phyloP scores from a whole-genome alignment of 1,284 basidiomycete species.

The Papiliotrema terrestris region DNA sequence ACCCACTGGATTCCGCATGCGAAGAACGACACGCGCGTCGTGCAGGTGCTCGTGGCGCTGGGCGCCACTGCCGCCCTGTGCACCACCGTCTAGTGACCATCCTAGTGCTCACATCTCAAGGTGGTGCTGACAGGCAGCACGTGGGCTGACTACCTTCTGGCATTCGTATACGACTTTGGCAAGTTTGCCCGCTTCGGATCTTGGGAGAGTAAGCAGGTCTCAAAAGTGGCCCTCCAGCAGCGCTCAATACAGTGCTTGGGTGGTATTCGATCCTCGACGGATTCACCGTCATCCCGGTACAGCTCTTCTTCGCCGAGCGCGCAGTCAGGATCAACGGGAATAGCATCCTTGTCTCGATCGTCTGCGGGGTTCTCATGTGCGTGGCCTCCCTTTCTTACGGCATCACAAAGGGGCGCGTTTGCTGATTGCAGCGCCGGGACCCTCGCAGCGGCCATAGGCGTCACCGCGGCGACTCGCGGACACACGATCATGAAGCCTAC shows the following conservation, averaged over 20 bases:
- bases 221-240: background rate
- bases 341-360: background rate
- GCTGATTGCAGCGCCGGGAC: constrained; percentile 3
- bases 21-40: constrained; percentile 3
- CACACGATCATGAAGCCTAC: constrained; percentile 2
- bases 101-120: background rate
- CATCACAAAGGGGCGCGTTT: background rate
- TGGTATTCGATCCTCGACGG: constrained; percentile 8
- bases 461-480: constrained; percentile 2
- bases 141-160: constrained; percentile 7
- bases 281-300: constrained; percentile 10
- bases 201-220: constrained; percentile 1
- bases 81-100: constrained; percentile 4
- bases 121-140: background rate
- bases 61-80: constrained; percentile 1
- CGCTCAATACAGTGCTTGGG: constrained; percentile 5
- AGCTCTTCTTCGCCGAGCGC: constrained; percentile 11
- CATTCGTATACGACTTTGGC: constrained; percentile 12
- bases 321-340: constrained; percentile 10
- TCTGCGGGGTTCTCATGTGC: constrained; percentile 4
- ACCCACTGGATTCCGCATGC: constrained; percentile 7
- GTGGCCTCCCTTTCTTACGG: background rate
- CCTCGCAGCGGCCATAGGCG: background rate
- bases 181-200: constrained; percentile 4
- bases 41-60: constrained; percentile 3